Conservation (phyloP, 2,329 filamentous ascomycete species). For the Trichoderma atrobrunneum region DNA sequence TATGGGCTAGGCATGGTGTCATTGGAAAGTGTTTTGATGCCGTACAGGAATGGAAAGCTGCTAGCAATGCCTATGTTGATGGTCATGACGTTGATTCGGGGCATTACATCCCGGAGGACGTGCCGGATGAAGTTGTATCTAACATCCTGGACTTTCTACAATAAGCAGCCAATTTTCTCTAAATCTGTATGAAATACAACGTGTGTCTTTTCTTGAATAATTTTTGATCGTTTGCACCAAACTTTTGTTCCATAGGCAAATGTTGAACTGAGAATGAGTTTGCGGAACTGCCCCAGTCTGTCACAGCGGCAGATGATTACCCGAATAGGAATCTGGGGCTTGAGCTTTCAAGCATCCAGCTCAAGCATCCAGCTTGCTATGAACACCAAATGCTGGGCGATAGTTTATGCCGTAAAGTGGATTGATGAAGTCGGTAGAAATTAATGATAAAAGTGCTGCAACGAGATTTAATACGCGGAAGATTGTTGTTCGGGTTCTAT, state of each 20-base stretch:
- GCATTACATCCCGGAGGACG: conserved; percentile 52
- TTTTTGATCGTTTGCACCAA: neutral
- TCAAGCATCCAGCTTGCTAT: neutral
- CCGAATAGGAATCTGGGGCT: neutral
- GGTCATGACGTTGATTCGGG: conserved; percentile 45
- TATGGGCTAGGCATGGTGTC: conserved; percentile 50
- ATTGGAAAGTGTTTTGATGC: conserved; percentile 49
- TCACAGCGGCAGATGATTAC: neutral
- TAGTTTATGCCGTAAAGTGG: neutral
- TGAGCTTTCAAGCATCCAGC: neutral
- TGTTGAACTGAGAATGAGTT: neutral
- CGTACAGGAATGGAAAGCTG: conserved; percentile 48
- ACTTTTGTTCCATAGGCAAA: neutral
- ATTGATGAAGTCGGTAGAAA: neutral
- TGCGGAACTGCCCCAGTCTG: neutral
- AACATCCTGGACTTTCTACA: neutral
- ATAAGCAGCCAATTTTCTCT: neutral
- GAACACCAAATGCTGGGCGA: neutral
- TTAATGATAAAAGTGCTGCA: neutral
- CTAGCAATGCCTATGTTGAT: conserved; percentile 38
- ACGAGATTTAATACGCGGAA: neutral
- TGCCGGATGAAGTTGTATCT: conserved; percentile 37
- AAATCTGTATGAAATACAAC: fast-evolving
- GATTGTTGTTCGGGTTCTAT: neutral
- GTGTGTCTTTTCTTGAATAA: neutral